Evolutionary conservation across 1,139 yeast genomes (phyloP).

Genomic region (Martiniozyma asiatica): DNA sequence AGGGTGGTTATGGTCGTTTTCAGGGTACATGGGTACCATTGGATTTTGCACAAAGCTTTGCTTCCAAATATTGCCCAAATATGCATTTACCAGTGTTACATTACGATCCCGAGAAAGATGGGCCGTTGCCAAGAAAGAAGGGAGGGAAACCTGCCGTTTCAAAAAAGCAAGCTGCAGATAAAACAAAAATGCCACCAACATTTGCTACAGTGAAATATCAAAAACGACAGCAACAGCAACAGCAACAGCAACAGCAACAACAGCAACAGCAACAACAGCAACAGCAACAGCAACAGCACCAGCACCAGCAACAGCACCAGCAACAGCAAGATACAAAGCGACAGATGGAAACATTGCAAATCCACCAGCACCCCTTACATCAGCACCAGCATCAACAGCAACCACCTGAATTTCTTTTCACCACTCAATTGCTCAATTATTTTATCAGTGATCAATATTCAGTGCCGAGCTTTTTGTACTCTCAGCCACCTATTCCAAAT

Average conservation of each 20-base stretch:
- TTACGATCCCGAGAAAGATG: slow-evolving; percentile 19
- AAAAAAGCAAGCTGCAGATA: slow-evolving; percentile 11
- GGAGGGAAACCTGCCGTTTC: no score
- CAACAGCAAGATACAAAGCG: background rate
- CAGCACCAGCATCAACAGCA: slow-evolving; percentile 5
- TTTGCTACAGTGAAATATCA: slow-evolving; percentile 9
- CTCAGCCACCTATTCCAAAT: slow-evolving; percentile 71
- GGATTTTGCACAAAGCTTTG: slow-evolving; percentile 37
- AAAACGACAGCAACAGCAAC: slow-evolving; percentile 8
- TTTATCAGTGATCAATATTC: slow-evolving; percentile 62
- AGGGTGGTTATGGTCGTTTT: slow-evolving; percentile 54
- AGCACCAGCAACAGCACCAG: background rate
- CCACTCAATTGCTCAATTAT: slow-evolving; percentile 45
- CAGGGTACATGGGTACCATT: slow-evolving; percentile 54
- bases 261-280: slow-evolving; percentile 3
- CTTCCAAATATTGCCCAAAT: slow-evolving; percentile 30
- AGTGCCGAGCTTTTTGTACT: slow-evolving; percentile 61
- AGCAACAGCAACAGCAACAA: slow-evolving; percentile 4
- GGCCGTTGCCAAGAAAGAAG: slow-evolving; percentile 16
- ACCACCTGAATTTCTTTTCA: slow-evolving; percentile 24
- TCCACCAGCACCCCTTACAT: background rate
- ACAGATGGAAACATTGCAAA: no score
- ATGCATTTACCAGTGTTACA: slow-evolving; percentile 29
- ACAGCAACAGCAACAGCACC: slow-evolving; percentile 1
- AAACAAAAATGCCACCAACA: slow-evolving; percentile 12